These are phyloP conservation scores for Kickxella alabastrina DNA, from an alignment of 192 early-diverging fungal species.

Conservation along the genomic window DNA sequence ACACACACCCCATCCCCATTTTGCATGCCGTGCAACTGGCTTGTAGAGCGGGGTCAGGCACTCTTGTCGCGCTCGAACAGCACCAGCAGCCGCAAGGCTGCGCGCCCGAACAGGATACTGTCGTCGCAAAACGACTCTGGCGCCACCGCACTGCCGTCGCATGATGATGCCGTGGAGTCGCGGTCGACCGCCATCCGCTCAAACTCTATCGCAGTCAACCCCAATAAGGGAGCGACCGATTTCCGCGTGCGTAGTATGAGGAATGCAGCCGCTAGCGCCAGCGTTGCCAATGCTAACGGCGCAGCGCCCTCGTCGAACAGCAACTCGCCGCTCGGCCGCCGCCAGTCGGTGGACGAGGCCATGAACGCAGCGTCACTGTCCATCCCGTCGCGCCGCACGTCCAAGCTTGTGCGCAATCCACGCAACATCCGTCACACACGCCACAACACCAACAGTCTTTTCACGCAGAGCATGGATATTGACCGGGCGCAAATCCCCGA, in stretches of 20 bases:
- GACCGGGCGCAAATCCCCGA: constrained; percentile 27
- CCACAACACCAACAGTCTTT: constrained; percentile 23
- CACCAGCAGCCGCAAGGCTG: constrained; percentile 36
- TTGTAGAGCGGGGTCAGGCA: constrained; percentile 51
- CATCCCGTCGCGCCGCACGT: constrained; percentile 23
- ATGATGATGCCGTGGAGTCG: constrained; percentile 16
- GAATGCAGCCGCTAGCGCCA: constrained; percentile 11
- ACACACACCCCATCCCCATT: constrained; percentile 2
- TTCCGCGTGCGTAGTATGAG: constrained; percentile 32
- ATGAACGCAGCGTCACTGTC: constrained; percentile 7
- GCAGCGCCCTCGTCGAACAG: not conserved
- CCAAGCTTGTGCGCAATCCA: constrained; percentile 48
- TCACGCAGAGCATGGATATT: constrained; percentile 49
- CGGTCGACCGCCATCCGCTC: constrained; percentile 10
- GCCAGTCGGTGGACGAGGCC: constrained; percentile 29
- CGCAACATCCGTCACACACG: constrained; percentile 45
- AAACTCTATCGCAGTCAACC: constrained; percentile 8
- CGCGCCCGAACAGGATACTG: constrained; percentile 35
- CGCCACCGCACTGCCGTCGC: constrained; percentile 36
- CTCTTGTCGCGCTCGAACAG: constrained; percentile 48
- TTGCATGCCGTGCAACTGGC: constrained; percentile 46
- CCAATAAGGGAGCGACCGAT: constrained; percentile 34
- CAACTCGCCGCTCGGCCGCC: constrained; percentile 20
- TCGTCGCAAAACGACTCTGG: constrained; percentile 38
- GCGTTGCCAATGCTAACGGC: too few relatives aligned